phyloP scores from a whole-genome alignment of 2,329 filamentous ascomycete species.

The Paecilomyces sp. region DNA sequence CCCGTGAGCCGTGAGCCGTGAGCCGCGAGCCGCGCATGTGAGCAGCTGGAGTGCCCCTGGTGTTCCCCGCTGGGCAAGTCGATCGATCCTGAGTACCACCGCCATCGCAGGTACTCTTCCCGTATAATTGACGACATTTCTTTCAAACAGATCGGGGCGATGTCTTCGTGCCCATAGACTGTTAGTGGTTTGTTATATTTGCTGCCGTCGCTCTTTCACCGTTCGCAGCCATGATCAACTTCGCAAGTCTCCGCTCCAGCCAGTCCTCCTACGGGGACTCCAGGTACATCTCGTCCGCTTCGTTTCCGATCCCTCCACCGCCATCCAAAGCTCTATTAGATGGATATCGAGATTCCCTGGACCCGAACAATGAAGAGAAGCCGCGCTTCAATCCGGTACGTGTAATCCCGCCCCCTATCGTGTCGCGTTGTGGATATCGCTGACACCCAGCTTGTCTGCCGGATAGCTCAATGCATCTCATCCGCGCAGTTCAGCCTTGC shows the following conservation, averaged over 20 bases:
- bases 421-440: neutral
- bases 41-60: neutral
- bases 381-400: slow-evolving; percentile 54
- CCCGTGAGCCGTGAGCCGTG: neutral
- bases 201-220: neutral
- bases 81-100: neutral
- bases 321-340: slow-evolving; percentile 47
- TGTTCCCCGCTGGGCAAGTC: neutral
- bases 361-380: slow-evolving; percentile 48
- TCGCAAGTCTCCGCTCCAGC: slow-evolving; percentile 30
- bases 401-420: slow-evolving; percentile 1
- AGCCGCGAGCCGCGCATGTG: neutral
- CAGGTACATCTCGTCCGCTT: slow-evolving; percentile 28
- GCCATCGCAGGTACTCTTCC: neutral
- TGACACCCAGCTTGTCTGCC: slow-evolving; percentile 32
- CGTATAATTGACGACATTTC: neutral
- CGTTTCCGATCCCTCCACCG: slow-evolving; percentile 24
- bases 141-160: neutral
- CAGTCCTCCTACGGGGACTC: slow-evolving; percentile 36
- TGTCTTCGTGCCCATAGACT: slow-evolving; percentile 5
- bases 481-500: slow-evolving; percentile 28
- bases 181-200: neutral
- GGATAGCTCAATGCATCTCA: slow-evolving; percentile 46
- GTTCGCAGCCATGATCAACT: slow-evolving; percentile 21
- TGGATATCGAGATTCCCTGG: slow-evolving; percentile 53